phyloP scores from a whole-genome alignment of 352 stramenopile genomes.

The Globisporangium rhizosaccharum region DNA sequence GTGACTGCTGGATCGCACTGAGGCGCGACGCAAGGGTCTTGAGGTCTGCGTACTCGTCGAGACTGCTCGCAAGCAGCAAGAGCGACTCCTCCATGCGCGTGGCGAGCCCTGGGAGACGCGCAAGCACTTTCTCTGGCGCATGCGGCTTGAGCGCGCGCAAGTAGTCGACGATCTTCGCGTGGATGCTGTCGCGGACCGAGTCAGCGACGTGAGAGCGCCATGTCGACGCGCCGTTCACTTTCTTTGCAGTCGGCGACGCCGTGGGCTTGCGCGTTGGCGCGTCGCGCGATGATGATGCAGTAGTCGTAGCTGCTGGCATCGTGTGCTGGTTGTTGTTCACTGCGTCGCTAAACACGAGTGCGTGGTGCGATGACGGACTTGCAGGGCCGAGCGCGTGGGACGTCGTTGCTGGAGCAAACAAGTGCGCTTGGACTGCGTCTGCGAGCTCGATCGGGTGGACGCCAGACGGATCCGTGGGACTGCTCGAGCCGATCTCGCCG shows the following conservation, averaged over 20 bases:
- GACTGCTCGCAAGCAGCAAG: conserved; percentile 68
- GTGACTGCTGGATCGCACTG: conserved; percentile 75
- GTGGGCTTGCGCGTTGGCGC: conserved; percentile 1
- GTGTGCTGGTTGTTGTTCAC: conserved; percentile 3
- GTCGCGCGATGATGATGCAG: not conserved
- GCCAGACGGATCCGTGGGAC: conserved; percentile 36
- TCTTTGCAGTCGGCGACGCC: conserved; percentile 2
- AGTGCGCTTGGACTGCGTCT: conserved; percentile 1
- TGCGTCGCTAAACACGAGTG: conserved; percentile 1
- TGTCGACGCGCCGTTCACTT: not conserved
- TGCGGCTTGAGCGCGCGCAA: conserved; percentile 93
- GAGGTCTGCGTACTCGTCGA: conserved; percentile 91
- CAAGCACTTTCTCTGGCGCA: conserved; percentile 92
- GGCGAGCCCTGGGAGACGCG: conserved; percentile 94
- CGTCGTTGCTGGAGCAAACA: conserved; percentile 1
- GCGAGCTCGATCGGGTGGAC: conserved; percentile 20
- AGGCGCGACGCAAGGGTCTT: conserved; percentile 92
- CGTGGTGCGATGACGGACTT: not conserved
- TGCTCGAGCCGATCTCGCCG: conserved; percentile 29
- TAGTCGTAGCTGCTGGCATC: not conserved
- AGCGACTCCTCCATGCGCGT: conserved; percentile 94
- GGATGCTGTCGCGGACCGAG: conserved; percentile 39
- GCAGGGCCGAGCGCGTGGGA: not conserved
- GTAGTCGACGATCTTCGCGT: conserved; percentile 84
- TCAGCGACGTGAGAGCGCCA: conserved; percentile 27